Evolutionary conservation across 345 rosid genomes (phyloP), one percentile per base, ranked within the genome.

Genomic region (Laguncularia racemosa): DNA sequence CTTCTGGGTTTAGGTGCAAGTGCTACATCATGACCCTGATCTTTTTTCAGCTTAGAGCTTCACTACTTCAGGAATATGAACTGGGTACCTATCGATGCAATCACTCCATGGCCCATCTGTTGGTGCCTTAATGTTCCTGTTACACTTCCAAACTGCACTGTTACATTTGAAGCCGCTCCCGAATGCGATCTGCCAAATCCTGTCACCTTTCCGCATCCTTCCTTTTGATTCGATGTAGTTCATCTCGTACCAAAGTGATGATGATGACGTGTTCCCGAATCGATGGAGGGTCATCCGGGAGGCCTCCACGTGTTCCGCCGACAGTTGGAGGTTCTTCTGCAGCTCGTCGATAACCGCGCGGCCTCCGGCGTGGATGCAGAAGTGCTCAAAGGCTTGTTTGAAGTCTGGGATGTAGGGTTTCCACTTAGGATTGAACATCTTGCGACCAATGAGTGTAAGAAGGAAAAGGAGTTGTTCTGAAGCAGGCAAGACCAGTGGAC

Each of bases 101-200:
- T 88, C 96, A 8, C 67, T 56, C 96, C 96, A 88, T 1, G 92
- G 83, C 20, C 89, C 88, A 44, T 81, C 83, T 5, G 58, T 65
- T 1, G 80, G 76, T 9, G 76, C 48, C 59, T 81, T 81, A 63
- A 88, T 81, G 67, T 58, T 83, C 40, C 78, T 71, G 68, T 83
- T 91, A 60, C 96, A 88, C 70, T 80, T 91, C 97, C 96, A 91
- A 10, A 91, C 91, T 0, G 89, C 96, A 23, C 95, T 85, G 65
- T 91, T 91, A 67, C 97, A 91, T 69, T 91, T 91, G 20, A 91
- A 91, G 13, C 97, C 97, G 49, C 97, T 88, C 7, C 97, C 96
- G 48, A 91, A 85, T 9, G 88, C 91, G 12, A 91, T 82, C 53
- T 91, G 97, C 97, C 97, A 88, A 53, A 91, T 57, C 50, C 82